Percentiles rank a stretch among this genome's conserved stretches.
Conservation (phyloP, 1,284 basidiomycete genomes). For the Ceratobasidium sp. region DNA sequence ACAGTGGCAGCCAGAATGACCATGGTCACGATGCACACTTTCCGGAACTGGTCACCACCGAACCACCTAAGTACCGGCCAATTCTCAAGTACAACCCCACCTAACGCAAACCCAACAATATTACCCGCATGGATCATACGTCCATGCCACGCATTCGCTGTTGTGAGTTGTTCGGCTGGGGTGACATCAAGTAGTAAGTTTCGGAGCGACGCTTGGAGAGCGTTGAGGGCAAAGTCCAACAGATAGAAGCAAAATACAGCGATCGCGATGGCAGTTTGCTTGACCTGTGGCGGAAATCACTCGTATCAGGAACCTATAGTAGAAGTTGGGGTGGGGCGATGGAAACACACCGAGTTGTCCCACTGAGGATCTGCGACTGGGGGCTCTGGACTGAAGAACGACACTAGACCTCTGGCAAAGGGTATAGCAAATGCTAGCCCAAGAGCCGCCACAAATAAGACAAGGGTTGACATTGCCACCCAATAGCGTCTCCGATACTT, state of each 20-base stretch:
- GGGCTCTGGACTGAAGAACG: conserved; percentile 73
- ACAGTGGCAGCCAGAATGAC: conserved; percentile 80
- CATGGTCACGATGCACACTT: conserved; percentile 88
- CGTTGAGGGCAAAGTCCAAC: conserved; percentile 92
- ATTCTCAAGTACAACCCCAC: conserved; percentile 51
- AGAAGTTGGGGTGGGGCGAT: conserved; percentile 14
- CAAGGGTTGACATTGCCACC: conserved; percentile 81
- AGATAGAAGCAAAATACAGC: conserved; percentile 92
- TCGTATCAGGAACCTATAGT: not conserved
- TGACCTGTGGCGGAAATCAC: conserved; percentile 56
- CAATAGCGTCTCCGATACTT: conserved; percentile 88
- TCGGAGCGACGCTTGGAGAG: conserved; percentile 87
- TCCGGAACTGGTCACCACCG: conserved; percentile 94
- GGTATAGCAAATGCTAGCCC: conserved; percentile 81
- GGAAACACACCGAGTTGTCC: conserved; percentile 60
- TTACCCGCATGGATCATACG: conserved; percentile 94
- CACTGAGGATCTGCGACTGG: conserved; percentile 87
- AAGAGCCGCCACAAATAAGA: conserved; percentile 68
- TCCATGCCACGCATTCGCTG: conserved; percentile 98
- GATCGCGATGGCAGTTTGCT: conserved; percentile 75
- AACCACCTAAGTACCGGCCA: conserved; percentile 76
- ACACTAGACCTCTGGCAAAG: conserved; percentile 79
- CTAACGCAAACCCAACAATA: conserved; percentile 88
- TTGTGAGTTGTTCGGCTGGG: conserved; percentile 83
- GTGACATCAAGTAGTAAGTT: conserved; percentile 91